phyloP scores from a whole-genome alignment of 2,329 filamentous ascomycete species.

The Alternaria angustiovoidea region DNA sequence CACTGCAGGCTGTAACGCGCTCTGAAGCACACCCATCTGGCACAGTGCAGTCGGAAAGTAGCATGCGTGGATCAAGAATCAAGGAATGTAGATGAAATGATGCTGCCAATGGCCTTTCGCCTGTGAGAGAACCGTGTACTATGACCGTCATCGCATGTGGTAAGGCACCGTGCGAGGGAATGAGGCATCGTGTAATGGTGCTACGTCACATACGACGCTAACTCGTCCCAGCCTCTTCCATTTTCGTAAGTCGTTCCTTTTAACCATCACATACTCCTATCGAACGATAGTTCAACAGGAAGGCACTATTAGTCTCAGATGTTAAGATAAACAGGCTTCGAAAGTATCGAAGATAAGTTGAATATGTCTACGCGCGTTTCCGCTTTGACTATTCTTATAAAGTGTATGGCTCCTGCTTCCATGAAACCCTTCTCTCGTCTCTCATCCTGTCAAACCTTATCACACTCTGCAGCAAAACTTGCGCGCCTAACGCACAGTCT shows the following conservation, averaged over 20 bases:
- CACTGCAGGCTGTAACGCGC: background rate
- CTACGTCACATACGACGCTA: background rate
- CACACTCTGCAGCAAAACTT: slow-evolving; percentile 61
- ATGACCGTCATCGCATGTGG: background rate
- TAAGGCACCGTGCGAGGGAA: background rate
- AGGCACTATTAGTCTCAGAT: background rate
- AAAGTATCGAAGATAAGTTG: background rate
- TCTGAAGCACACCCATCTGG: background rate
- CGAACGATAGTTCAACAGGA: background rate
- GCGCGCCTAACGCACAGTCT: slow-evolving; percentile 57
- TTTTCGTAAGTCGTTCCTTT: background rate
- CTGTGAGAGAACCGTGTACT: background rate
- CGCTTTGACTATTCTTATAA: slow-evolving; percentile 1
- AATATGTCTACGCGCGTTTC: background rate
- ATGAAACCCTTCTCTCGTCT: slow-evolving; percentile 44
- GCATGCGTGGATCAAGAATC: background rate
- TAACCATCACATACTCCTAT: background rate
- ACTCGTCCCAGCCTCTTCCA: background rate
- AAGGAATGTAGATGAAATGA: background rate
- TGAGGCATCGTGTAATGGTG: background rate
- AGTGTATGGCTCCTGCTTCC: slow-evolving; percentile 40
- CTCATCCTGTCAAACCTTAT: slow-evolving; percentile 59
- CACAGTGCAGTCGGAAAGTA: background rate
- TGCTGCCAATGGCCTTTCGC: background rate
- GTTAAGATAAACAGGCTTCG: background rate